Evolutionary conservation across 768 basidiomycete species (phyloP).

Genomic region (Boletus subcaerulescens): DNA sequence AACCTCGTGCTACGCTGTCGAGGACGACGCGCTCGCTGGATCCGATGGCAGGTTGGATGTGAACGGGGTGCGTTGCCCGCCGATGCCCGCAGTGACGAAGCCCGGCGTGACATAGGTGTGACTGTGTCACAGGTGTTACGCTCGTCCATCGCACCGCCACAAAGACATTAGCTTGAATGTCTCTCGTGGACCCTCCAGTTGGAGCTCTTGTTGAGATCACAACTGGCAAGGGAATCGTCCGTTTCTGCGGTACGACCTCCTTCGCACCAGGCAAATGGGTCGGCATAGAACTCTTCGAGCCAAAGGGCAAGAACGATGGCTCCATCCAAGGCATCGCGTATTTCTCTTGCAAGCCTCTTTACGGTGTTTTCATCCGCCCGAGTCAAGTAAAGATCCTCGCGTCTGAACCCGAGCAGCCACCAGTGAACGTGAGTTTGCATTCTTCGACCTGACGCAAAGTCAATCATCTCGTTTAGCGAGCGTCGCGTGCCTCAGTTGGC

Average conservation of each 20-base stretch:
- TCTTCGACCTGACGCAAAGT: not conserved
- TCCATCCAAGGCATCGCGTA: slow-evolving; percentile 75
- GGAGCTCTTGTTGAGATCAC: slow-evolving; percentile 79
- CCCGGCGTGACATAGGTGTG: slow-evolving; percentile 9
- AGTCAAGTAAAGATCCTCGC: slow-evolving; percentile 75
- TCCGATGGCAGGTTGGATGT: not conserved
- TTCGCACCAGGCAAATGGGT: slow-evolving; percentile 94
- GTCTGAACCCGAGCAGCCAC: slow-evolving; percentile 24
- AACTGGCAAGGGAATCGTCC: slow-evolving; percentile 78
- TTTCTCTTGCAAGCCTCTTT: slow-evolving; percentile 70
- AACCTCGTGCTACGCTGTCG: not conserved
- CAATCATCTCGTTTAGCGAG: slow-evolving; percentile 22
- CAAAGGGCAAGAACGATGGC: slow-evolving; percentile 95
- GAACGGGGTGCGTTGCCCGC: slow-evolving; percentile 1
- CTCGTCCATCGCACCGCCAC: slow-evolving; percentile 14
- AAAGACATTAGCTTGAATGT: slow-evolving; percentile 17
- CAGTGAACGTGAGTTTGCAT: slow-evolving; percentile 22
- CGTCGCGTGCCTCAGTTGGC: slow-evolving; percentile 36
- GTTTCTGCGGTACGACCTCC: slow-evolving; percentile 79
- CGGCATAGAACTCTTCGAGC: slow-evolving; percentile 82
- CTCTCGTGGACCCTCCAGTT: slow-evolving; percentile 44
- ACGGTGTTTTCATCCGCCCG: slow-evolving; percentile 89
- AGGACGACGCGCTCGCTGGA: not conserved
- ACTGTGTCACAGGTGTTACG: slow-evolving; percentile 3
- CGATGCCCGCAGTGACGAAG: slow-evolving; percentile 6